Percentiles rank a stretch among this genome's conserved stretches.
Evolutionary conservation across 78 protist genomes (phyloP).

Genomic region (Dictyostelium capitatum): DNA sequence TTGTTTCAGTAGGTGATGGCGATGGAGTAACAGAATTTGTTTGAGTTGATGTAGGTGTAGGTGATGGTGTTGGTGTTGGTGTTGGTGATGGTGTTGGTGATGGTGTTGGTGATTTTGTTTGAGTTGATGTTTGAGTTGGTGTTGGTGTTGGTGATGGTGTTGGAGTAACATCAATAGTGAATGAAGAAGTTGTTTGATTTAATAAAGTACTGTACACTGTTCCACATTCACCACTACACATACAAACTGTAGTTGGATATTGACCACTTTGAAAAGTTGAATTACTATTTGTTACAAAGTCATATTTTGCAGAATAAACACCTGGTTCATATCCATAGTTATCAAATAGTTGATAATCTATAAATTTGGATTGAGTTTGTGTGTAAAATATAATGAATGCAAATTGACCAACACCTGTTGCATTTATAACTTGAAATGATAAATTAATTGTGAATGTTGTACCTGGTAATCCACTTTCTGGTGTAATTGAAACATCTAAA

Average conservation of each 20-base stretch:
- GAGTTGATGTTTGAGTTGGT: background rate
- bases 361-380: conserved; percentile 28
- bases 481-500: background rate
- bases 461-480: conserved; percentile 30
- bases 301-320: background rate
- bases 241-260: conserved; percentile 44
- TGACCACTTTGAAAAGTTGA: conserved; percentile 40
- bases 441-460: conserved; percentile 6
- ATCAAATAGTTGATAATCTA: conserved; percentile 26
- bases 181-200: conserved; percentile 9
- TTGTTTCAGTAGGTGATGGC: background rate
- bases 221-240: conserved; percentile 65
- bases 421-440: conserved; percentile 40
- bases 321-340: conserved; percentile 32
- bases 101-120: background rate
- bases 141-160: conserved; percentile 15
- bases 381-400: conserved; percentile 44
- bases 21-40: background rate
- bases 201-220: conserved; percentile 40
- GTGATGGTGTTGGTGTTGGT: background rate
- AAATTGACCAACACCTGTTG: conserved; percentile 75
- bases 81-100: conserved; percentile 13
- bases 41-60: background rate
- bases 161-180: conserved; percentile 7
- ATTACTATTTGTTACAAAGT: conserved; percentile 30